These are phyloP conservation scores for Selaginella tamariscina DNA, from an alignment of 75 land plant genomes.

Conservation along the genomic window DNA sequence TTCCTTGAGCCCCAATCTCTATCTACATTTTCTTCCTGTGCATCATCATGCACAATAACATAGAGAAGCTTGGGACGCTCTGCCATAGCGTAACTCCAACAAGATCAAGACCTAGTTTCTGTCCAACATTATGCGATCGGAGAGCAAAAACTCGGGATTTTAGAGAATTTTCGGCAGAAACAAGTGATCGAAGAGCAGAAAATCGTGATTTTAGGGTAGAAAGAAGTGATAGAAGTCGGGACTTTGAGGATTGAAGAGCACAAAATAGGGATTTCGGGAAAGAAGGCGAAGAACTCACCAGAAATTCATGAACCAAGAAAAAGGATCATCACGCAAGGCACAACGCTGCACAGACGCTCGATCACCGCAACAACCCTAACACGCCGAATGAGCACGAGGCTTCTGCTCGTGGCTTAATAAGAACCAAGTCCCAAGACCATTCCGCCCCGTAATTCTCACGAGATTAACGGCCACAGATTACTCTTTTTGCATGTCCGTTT, in stretches of 20 bases:
- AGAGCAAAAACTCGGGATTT: too few species aligned
- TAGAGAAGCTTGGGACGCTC: slow-evolving; percentile 54
- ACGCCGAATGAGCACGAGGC: neutral
- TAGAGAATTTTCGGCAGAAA: neutral
- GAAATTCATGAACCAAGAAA: too few species aligned
- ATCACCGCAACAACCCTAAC: neutral
- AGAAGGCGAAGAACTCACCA: too few species aligned
- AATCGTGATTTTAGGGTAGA: neutral
- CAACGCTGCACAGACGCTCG: too few species aligned
- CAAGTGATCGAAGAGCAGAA: neutral
- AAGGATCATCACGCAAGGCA: too few species aligned
- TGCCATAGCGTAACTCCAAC: slow-evolving; percentile 17
- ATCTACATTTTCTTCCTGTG: slow-evolving; percentile 12
- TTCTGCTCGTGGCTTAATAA: neutral
- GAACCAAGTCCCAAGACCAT: neutral
- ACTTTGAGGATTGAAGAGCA: too few species aligned
- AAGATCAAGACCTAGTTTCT: neutral
- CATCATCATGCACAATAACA: slow-evolving; percentile 52
- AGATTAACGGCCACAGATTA: neutral
- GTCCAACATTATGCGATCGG: neutral
- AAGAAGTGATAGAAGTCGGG: neutral
- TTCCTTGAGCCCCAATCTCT: slow-evolving; percentile 6
- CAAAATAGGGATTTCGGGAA: too few species aligned
- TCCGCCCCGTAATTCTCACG: neutral
- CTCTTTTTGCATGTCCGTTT: too few species aligned